phyloP scores from a whole-genome alignment of 2,329 filamentous ascomycete species.

The Colletotrichum neosansevieriae region DNA sequence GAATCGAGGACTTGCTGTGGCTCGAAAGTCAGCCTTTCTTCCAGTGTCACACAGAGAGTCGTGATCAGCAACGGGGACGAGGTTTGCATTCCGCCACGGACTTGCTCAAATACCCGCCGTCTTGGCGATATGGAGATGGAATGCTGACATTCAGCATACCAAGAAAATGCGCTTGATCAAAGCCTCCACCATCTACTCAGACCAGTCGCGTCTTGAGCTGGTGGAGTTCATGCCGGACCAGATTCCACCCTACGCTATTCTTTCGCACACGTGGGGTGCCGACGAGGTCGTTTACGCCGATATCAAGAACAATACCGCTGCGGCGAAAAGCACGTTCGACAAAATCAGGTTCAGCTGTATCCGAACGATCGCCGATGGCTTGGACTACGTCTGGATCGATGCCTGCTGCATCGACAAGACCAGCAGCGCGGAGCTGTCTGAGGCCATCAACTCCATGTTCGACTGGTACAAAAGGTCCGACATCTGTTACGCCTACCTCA shows the following conservation, averaged over 20 bases:
- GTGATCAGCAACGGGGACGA: no score
- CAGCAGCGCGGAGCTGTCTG: neutral
- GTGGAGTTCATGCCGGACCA: neutral
- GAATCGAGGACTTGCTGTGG: no score
- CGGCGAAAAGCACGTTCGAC: neutral
- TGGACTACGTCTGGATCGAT: constrained; percentile 5
- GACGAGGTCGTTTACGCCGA: constrained; percentile 1
- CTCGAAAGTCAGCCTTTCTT: no score
- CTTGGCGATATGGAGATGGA: no score
- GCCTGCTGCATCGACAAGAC: constrained; percentile 7
- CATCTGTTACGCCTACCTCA: constrained; percentile 36
- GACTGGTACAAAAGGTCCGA: constrained; percentile 32
- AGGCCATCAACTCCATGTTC: constrained; percentile 30
- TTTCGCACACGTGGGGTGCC: neutral
- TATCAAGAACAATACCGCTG: neutral
- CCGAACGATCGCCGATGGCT: neutral
- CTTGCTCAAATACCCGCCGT: no score
- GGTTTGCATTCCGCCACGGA: no score
- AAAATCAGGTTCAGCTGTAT: neutral
- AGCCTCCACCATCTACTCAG: neutral
- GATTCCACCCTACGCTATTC: neutral
- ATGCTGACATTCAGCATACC: neutral
- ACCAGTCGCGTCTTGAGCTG: neutral
- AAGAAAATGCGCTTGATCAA: neutral
- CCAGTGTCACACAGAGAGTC: no score